phyloP scores from a whole-genome alignment of 192 early-diverging fungal genomes.

The Coemansia sp. region DNA sequence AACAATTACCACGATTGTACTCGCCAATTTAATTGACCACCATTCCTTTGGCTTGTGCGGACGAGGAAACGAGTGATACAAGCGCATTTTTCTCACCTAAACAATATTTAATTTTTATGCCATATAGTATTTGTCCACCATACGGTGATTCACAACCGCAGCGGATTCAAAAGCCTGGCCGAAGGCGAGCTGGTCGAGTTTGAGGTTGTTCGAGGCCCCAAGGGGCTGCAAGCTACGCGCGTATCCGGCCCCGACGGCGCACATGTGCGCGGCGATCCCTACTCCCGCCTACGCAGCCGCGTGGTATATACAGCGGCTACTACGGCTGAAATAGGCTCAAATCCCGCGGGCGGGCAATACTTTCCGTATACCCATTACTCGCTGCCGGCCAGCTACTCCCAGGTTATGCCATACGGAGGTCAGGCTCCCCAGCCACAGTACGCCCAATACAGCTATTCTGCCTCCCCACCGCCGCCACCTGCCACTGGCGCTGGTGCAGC shows the following conservation, averaged over 20 bases:
- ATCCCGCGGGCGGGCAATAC: conserved; percentile 1
- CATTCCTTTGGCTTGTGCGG: background rate
- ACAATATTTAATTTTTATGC: background rate
- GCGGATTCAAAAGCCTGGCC: conserved; percentile 73
- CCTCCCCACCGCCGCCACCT: conserved; percentile 6
- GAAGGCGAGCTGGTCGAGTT: conserved; percentile 72
- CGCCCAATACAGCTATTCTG: conserved; percentile 11
- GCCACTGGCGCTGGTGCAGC: background rate
- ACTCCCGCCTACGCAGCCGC: conserved; percentile 34
- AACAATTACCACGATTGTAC: background rate
- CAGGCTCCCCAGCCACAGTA: conserved; percentile 31
- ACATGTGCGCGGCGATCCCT: conserved; percentile 77
- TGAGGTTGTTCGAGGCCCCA: conserved; percentile 67
- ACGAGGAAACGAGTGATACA: background rate
- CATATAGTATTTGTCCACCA: conserved; percentile 77
- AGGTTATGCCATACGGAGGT: conserved; percentile 15
- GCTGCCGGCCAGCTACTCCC: conserved; percentile 17
- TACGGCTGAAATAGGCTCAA: background rate
- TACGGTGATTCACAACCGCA: conserved; percentile 70
- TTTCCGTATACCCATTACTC: conserved; percentile 16
- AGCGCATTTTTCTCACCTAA: background rate
- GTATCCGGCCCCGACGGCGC: conserved; percentile 73
- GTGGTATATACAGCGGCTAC: background rate
- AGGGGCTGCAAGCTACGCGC: conserved; percentile 80
- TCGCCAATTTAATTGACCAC: background rate